Evolutionary conservation across 257 asterid species (phyloP).

Genomic region (Solanum habrochaites): DNA sequence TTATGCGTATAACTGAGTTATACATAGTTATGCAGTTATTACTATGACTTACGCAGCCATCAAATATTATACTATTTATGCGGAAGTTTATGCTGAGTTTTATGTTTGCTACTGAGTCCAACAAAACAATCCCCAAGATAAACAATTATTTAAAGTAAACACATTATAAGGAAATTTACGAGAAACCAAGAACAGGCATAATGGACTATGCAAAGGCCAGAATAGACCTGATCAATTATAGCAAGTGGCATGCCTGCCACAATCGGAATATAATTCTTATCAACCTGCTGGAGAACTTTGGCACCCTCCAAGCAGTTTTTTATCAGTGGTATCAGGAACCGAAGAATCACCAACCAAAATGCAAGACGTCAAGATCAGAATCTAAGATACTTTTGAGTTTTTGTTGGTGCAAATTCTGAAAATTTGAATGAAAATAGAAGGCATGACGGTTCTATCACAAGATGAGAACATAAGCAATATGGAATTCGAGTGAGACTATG

Average conservation of each 20-base stretch:
- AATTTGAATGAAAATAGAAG: not conserved
- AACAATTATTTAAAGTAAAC: not conserved
- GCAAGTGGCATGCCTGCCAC: slow-evolving; percentile 56
- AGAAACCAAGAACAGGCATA: not conserved
- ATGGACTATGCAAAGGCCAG: not conserved
- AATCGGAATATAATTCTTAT: slow-evolving; percentile 83
- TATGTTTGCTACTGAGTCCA: not conserved
- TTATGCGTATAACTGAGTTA: no score
- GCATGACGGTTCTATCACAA: not conserved
- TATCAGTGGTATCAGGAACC: no score
- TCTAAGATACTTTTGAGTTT: not conserved
- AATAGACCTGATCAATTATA: no score
- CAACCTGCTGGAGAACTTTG: slow-evolving; percentile 40
- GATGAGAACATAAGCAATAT: not conserved
- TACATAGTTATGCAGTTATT: not conserved
- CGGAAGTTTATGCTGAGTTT: not conserved
- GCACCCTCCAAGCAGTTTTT: no score
- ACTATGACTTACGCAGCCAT: not conserved
- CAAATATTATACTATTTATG: not conserved
- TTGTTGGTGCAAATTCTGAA: not conserved
- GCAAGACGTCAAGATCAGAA: not conserved
- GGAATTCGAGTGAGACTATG: not conserved
- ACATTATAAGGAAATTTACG: no score
- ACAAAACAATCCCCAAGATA: not conserved
- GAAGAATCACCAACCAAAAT: no score